Percentiles rank a stretch among this genome's conserved stretches.
phyloP scores from a whole-genome alignment of 2,329 filamentous ascomycete species.

The Cordyceps fumosorosea region DNA sequence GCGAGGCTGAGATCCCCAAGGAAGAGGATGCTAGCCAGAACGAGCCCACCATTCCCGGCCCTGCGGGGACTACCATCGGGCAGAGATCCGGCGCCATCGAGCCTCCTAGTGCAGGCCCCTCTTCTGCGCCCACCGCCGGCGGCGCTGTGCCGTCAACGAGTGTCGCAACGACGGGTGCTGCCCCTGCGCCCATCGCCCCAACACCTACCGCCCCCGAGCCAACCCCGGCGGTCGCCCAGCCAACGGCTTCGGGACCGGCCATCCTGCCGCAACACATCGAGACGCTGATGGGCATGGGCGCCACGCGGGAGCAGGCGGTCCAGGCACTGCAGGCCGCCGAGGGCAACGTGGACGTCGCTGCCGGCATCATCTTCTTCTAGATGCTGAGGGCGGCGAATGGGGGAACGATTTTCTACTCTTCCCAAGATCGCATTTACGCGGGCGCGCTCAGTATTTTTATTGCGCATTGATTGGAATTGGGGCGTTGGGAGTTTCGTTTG shows the following conservation, averaged over 20 bases:
- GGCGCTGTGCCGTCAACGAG: constrained; percentile 10
- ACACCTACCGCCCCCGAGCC: constrained; percentile 15
- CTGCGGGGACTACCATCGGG: constrained; percentile 84
- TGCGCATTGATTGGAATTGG: background rate
- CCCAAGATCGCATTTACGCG: background rate
- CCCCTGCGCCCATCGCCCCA: constrained; percentile 11
- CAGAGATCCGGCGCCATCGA: constrained; percentile 71
- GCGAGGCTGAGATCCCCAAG: constrained; percentile 91
- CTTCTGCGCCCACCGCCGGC: constrained; percentile 19
- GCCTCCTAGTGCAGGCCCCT: constrained; percentile 20
- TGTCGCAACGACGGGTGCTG: constrained; percentile 1
- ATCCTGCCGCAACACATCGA: constrained; percentile 63
- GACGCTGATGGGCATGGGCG: constrained; percentile 70
- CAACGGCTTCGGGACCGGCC: constrained; percentile 22
- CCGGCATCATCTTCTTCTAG: constrained; percentile 61
- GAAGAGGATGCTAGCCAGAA: constrained; percentile 68
- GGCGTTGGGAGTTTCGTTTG: constrained; percentile 4
- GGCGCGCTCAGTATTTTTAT: background rate
- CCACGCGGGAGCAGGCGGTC: constrained; percentile 67
- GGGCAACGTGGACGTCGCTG: constrained; percentile 85
- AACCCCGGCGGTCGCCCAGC: constrained; percentile 19
- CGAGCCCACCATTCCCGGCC: constrained; percentile 79
- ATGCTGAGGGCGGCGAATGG: background rate
- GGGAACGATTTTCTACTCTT: background rate
- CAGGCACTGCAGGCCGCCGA: constrained; percentile 74